A percentile compares a stretch with the other conserved stretches of the same genome.
phyloP scores from a whole-genome alignment of 192 early-diverging fungal species.

The Podila epigama region DNA sequence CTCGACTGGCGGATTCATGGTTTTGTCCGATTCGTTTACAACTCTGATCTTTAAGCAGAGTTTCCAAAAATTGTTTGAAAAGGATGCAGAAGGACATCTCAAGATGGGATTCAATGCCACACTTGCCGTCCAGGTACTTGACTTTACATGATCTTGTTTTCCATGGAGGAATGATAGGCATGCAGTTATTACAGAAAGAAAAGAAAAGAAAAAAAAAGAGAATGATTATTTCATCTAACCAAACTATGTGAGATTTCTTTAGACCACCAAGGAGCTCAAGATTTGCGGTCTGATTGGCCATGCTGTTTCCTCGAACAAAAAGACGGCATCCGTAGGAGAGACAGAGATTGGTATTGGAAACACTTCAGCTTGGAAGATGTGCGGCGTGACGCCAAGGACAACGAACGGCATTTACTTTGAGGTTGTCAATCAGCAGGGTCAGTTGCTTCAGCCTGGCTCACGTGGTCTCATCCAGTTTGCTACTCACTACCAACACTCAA shows the following conservation, averaged over 20 bases:
- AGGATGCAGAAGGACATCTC: constrained; percentile 89
- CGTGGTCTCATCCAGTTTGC: constrained; percentile 94
- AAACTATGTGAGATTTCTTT: neutral
- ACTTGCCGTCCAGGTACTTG: constrained; percentile 87
- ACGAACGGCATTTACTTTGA: constrained; percentile 96
- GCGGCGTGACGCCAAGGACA: constrained; percentile 85
- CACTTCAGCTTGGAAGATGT: constrained; percentile 96
- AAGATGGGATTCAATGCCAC: constrained; percentile 98
- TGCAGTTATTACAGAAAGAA: too few species aligned
- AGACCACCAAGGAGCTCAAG: constrained; percentile 94
- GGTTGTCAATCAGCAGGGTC: constrained; percentile 88
- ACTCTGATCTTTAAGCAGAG: constrained; percentile 98
- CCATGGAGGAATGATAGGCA: neutral
- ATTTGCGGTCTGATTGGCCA: constrained; percentile 99
- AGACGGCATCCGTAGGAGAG: constrained; percentile 90
- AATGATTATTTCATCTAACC: too few species aligned
- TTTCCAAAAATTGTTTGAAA: constrained; percentile 93
- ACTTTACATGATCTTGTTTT: neutral
- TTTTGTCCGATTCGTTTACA: constrained; percentile 95
- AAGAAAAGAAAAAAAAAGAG: too few species aligned
- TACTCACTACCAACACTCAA: constrained; percentile 96
- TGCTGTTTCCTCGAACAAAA: constrained; percentile 90
- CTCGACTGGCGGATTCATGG: constrained; percentile 92
- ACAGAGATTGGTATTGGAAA: constrained; percentile 98
- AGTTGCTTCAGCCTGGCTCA: constrained; percentile 83